These are phyloP conservation scores for Scorias spongiosa DNA, from an alignment of 2,329 filamentous ascomycete genomes.

Conservation along the genomic window DNA sequence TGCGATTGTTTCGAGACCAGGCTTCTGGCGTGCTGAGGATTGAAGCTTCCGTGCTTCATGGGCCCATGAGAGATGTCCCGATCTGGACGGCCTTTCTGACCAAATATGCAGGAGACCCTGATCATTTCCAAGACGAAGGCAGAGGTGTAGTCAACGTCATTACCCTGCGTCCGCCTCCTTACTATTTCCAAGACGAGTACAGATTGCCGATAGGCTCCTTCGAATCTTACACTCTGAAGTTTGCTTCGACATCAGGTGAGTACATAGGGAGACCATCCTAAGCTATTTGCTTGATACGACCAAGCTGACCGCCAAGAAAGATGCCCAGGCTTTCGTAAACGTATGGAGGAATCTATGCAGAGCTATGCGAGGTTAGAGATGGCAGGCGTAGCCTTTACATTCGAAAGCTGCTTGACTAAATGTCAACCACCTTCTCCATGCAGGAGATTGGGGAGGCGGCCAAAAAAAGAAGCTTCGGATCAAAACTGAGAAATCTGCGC, in stretches of 20 bases:
- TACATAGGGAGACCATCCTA: neutral
- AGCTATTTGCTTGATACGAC: neutral
- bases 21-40: constrained; percentile 38
- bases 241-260: constrained; percentile 12
- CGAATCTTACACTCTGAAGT: constrained; percentile 14
- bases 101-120: constrained; percentile 27
- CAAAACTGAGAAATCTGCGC: no score
- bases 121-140: constrained; percentile 33
- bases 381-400: no score
- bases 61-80: constrained; percentile 38
- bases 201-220: constrained; percentile 17
- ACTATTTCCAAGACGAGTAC: constrained; percentile 39
- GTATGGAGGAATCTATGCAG: neutral
- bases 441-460: no score
- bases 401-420: no score
- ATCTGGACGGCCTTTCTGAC: constrained; percentile 47
- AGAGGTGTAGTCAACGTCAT: constrained; percentile 24
- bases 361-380: neutral
- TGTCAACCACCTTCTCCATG: no score
- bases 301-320: neutral
- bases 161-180: constrained; percentile 35
- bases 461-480: no score
- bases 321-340: neutral
- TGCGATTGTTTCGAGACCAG: constrained; percentile 39
- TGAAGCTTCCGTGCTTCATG: constrained; percentile 39